Evolutionary conservation across 2,329 filamentous ascomycete genomes (phyloP), one percentile per base, ranked within the genome.

Genomic region (Fusarium denticulatum): DNA sequence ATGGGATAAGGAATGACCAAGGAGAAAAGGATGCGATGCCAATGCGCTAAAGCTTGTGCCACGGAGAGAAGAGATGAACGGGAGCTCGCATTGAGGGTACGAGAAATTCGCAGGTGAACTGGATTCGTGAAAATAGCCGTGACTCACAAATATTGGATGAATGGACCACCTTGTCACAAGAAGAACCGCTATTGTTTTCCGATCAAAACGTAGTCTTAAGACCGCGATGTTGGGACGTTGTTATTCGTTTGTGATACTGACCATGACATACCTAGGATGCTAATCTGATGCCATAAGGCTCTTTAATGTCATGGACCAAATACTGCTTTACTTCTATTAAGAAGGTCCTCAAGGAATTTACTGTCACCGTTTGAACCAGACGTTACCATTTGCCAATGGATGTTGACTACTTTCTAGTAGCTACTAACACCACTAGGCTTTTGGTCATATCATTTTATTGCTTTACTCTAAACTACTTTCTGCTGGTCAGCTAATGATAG

Each of bases 301-400:
- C n/a, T n/a, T n/a, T n/a, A n/a, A n/a, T n/a, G n/a, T n/a, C n/a
- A n/a, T n/a, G n/a, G n/a, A n/a, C n/a, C n/a, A n/a, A n/a, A n/a
- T n/a, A n/a, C n/a, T 12, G 9, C 24, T 36, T 16, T 22, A 12
- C 1, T 5, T 26, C 13, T 12, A 36, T 5, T 2, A 7, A 20
- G 1, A 6, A 6, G 12, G n/a, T n/a, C n/a, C n/a, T n/a, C n/a
- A 0, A 7, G 7, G 2, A 1, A 6, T 24, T 15, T 2, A 11
- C 30, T 20, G 8, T 24, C 6, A 20, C 1, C 9, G 3, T 4
- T 52, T 3, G 3, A 9, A 9, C n/a, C 9, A 22, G 13, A 15
- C 5, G 3, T 4, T 36, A 5, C 9, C 32, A 12, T 26, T 12
- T 12, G 1, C 8, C 8, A 15, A 8, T 22, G 5, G 3, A 3